Percentiles rank a stretch among this genome's conserved stretches.
Conservation (phyloP, 2,329 filamentous ascomycete genomes). For the Epichloe bromicola region DNA sequence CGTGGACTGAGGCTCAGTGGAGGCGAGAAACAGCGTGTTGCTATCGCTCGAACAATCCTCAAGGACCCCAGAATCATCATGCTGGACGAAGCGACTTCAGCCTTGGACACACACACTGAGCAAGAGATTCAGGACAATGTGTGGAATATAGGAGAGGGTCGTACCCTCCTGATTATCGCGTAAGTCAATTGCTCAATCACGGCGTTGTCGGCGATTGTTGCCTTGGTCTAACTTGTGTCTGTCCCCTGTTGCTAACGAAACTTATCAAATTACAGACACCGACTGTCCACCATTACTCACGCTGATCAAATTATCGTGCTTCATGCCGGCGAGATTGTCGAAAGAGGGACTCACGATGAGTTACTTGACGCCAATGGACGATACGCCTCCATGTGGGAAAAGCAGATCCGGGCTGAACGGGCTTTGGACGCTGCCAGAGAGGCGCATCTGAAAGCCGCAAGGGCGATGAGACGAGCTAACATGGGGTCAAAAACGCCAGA, state of each 20-base stretch:
- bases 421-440: constrained; percentile 31
- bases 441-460: constrained; percentile 22
- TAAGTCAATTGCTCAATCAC: constrained; percentile 31
- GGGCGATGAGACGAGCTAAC: constrained; percentile 34
- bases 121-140: constrained; percentile 86
- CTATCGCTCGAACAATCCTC: constrained; percentile 83
- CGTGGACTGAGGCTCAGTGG: constrained; percentile 77
- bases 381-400: constrained; percentile 80
- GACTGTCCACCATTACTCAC: constrained; percentile 72
- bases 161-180: constrained; percentile 92
- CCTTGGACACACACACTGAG: constrained; percentile 82
- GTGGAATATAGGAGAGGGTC: constrained; percentile 65
- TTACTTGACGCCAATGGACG: constrained; percentile 56
- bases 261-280: constrained; percentile 38
- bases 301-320: constrained; percentile 77
- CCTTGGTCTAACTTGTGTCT: too few species aligned
- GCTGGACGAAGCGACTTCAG: constrained; percentile 85
- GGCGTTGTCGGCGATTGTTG: too few species aligned
- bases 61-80: constrained; percentile 89
- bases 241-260: constrained; percentile 9
- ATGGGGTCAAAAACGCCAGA: constrained; percentile 24
- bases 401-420: constrained; percentile 68
- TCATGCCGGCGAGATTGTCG: constrained; percentile 61
- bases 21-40: constrained; percentile 86
- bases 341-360: constrained; percentile 68